phyloP scores from a whole-genome alignment of 306 rosid species.

The Malus fusca region DNA sequence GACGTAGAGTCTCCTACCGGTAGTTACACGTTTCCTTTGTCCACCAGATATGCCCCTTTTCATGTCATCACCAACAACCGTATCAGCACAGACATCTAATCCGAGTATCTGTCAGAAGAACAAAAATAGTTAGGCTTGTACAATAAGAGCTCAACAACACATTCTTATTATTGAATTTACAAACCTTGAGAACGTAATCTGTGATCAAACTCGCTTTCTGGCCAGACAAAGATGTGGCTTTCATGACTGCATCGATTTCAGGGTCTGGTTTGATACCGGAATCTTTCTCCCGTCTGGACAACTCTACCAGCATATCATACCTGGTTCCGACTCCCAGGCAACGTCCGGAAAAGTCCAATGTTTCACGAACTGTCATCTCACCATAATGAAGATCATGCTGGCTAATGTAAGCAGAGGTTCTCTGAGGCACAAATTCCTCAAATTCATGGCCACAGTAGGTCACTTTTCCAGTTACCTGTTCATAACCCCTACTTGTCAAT shows the following conservation, averaged over 20 bases:
- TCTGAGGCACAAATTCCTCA: slow-evolving; percentile 75
- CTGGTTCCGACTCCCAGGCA: slow-evolving; percentile 66
- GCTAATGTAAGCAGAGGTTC: slow-evolving; percentile 85
- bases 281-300: slow-evolving; percentile 49
- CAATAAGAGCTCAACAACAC: background rate
- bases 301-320: slow-evolving; percentile 49
- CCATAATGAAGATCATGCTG: slow-evolving; percentile 80
- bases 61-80: slow-evolving; percentile 80
- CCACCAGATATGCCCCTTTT: slow-evolving; percentile 94
- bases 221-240: slow-evolving; percentile 52
- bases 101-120: slow-evolving; percentile 60
- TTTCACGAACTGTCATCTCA: slow-evolving; percentile 72
- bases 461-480: slow-evolving; percentile 62
- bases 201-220: slow-evolving; percentile 53
- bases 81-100: slow-evolving; percentile 73
- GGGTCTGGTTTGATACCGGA: slow-evolving; percentile 61
- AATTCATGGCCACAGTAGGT: slow-evolving; percentile 86
- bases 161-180: background rate
- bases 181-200: slow-evolving; percentile 68
- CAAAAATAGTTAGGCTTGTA: slow-evolving; percentile 10
- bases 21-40: slow-evolving; percentile 81
- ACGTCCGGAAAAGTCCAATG: slow-evolving; percentile 58
- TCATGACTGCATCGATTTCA: slow-evolving; percentile 68
- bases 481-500: background rate
- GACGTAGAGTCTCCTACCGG: slow-evolving; percentile 32